Evolutionary conservation across 768 basidiomycete genomes (phyloP), one percentile per base, ranked within the genome.

Genomic region (Suillus brevipes): DNA sequence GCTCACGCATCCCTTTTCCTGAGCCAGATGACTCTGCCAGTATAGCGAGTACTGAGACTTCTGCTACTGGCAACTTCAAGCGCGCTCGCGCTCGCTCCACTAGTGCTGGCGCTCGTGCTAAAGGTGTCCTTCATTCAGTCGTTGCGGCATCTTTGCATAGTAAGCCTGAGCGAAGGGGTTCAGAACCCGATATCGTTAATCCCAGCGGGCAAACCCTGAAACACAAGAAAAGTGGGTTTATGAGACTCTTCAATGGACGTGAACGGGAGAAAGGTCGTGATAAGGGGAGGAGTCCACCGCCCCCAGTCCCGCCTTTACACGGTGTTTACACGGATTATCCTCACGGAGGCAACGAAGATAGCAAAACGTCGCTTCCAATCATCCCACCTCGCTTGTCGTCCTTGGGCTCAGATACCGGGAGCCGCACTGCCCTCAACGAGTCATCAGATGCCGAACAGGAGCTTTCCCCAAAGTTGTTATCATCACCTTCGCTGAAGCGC

Each of bases 161-260:
- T 50, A 82, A 79, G 65, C 67, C 72, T n/a, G 84, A 86, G 63
- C 73, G 77, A 37, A 78, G 76, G 45, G 83, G 82, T 57, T 78
- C 79, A 6, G 86, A 84, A 40, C 72, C 78, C 2, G 28, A 64
- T 49, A 61, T 69, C 50, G 67, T 63, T 43, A 66, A 69, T 63
- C 52, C 10, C 36, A 67, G 42, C 18, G 79, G 78, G 12, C 89
- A 86, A 69, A 68, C 77, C 2, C 74, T 94, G 59, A 91, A 85
- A 69, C 89, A 89, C 65, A 92, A 90, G 80, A 93, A 89, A 74
- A 93, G 91, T 67, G 92, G 84, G 4, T 91, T 94, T 72, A 85
- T 94, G 88, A 81, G 89, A 60, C 77, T 94, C 13, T 92, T 94
- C 72, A 86, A 88, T 70, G 81, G 82, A 20, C 82, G 82, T 60